Percentiles rank a stretch among this genome's conserved stretches.
These are phyloP conservation scores for Vitis cinerea DNA, from an alignment of 164 flowering plant genomes.

Conservation along the genomic window DNA sequence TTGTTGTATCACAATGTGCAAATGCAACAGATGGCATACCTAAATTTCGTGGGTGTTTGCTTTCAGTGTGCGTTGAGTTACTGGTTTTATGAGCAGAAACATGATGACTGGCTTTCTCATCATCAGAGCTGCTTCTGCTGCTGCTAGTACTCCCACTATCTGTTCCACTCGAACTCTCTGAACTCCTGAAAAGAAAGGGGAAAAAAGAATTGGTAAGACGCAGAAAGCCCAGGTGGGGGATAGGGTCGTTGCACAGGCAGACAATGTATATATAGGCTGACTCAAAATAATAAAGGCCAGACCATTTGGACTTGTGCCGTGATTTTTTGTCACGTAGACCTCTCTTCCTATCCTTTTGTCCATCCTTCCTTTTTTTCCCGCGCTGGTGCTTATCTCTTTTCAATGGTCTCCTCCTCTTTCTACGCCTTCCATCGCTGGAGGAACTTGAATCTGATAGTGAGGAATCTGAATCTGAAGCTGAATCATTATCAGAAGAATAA, in stretches of 20 bases:
- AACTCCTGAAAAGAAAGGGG: slow-evolving; percentile 30
- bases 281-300: neutral
- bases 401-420: slow-evolving; percentile 44
- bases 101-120: slow-evolving; percentile 28
- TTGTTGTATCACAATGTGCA: neutral
- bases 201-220: neutral
- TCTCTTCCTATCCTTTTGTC: slow-evolving; percentile 33
- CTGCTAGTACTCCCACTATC: slow-evolving; percentile 36
- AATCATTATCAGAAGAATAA: slow-evolving; percentile 23
- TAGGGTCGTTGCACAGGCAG: neutral
- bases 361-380: slow-evolving; percentile 33
- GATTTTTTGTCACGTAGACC: slow-evolving; percentile 30
- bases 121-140: slow-evolving; percentile 48
- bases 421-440: slow-evolving; percentile 52
- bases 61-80: slow-evolving; percentile 14
- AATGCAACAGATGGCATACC: slow-evolving; percentile 17
- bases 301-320: slow-evolving; percentile 47
- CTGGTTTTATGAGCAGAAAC: slow-evolving; percentile 26
- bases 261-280: neutral
- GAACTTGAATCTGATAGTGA: slow-evolving; percentile 46
- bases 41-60: slow-evolving; percentile 11
- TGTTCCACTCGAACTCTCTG: slow-evolving; percentile 47
- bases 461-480: slow-evolving; percentile 33
- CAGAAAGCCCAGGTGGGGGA: neutral
- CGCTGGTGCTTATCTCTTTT: slow-evolving; percentile 33